Evolutionary conservation across 805 yeast species (phyloP), one percentile per base, ranked within the genome.

Genomic region (Sungouiella blattae): DNA sequence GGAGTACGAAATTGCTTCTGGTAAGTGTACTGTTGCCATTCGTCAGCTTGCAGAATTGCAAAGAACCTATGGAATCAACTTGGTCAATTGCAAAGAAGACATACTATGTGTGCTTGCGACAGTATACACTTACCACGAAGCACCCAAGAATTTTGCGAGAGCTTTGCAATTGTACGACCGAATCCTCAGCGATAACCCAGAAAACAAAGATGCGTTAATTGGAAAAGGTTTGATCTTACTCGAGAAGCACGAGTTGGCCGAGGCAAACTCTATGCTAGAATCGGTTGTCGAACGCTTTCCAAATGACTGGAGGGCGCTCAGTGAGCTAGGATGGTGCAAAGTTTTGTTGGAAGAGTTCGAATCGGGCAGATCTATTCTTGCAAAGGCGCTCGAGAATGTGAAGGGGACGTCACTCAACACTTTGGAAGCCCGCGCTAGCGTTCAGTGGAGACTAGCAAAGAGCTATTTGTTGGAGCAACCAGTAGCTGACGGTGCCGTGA

Each of bases 141-240:
- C 97, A 0, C 98, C 98, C 8, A 87, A 87, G 57, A 85, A 91
- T 58, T 87, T 77, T 51, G 68, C 75, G 2, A 69, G 80, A 17
- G 98, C 98, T 0, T 53, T 83, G 18, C 77, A 76, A 32, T 57
- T 88, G 11, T 93, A 83, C 57, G 83, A 83, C 24, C 62, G 67
- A 16, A 77, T 88, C 3, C 64, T 87, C 17, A 44, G 41, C 12
- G 50, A 49, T 3, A 64, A 61, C 38, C 44, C 57, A 0, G 49
- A 57, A 4, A 77, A 80, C 47, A 60, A 72, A 4, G 71, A 69
- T 30, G 95, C 96, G 0, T 68, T 75, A 36, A 71, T 89, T 26
- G 98, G 98, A 9, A 85, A 83, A 54, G 94, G 93, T 2, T 63
- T 84, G 46, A 84, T 93, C 42, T 64, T 77, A 26, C 74, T 83